phyloP scores from a whole-genome alignment of 108 stramenopile species.

The Parietichytrium sp. region DNA sequence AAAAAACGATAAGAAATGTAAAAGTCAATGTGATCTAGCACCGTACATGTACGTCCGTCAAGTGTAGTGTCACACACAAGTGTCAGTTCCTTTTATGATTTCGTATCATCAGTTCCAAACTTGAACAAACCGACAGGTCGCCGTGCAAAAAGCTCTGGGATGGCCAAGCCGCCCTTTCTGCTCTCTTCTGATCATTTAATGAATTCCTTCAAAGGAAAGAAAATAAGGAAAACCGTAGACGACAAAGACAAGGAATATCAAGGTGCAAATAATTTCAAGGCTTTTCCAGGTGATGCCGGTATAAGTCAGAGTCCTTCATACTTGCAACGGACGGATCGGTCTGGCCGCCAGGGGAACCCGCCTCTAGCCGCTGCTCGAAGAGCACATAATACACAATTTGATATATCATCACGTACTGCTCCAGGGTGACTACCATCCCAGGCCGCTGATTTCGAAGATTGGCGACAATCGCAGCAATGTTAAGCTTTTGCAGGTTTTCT shows the following conservation, averaged over 20 bases:
- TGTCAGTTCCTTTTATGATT: too few relatives aligned
- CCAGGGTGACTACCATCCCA: conserved; percentile 11
- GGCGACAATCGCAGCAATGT: background rate
- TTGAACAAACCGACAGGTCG: too few relatives aligned
- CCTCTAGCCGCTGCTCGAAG: background rate
- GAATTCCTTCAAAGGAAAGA: too few relatives aligned
- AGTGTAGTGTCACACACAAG: too few relatives aligned
- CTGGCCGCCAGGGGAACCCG: background rate
- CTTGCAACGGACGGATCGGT: background rate
- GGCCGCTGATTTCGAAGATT: conserved; percentile 31
- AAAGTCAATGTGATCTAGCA: too few relatives aligned
- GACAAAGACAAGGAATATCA: background rate
- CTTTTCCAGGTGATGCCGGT: background rate
- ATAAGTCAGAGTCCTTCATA: conserved; percentile 25
- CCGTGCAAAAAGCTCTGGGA: too few relatives aligned
- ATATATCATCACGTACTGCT: conserved; percentile 36
- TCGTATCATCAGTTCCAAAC: too few relatives aligned
- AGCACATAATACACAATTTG: conserved; percentile 32
- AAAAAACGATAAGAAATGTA: too few relatives aligned
- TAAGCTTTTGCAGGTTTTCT: too few relatives aligned
- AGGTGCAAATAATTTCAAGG: background rate
- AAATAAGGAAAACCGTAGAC: background rate
- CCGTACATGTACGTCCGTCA: too few relatives aligned
- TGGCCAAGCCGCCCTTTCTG: too few relatives aligned
- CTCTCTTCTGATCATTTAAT: too few relatives aligned